Percentiles rank a stretch among this genome's conserved stretches.
Evolutionary conservation across 148 eudicot species (phyloP).

Genomic region (Amaranthus hypochondriacus): DNA sequence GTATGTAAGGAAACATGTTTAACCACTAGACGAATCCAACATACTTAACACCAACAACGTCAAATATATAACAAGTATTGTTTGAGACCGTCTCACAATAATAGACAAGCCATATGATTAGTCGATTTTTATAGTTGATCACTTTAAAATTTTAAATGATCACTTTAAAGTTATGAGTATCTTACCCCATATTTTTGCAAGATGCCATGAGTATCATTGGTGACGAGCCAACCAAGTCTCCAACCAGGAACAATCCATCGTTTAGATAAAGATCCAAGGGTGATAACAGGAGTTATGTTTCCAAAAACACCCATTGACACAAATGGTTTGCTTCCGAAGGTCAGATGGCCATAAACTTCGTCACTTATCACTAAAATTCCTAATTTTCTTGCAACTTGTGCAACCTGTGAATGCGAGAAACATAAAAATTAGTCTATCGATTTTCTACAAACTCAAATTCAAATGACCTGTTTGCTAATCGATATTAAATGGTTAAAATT

Average conservation of each 20-base stretch:
- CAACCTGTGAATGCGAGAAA: constrained; percentile 32
- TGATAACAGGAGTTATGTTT: constrained; percentile 52
- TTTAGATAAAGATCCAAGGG: constrained; percentile 72
- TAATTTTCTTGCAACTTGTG: constrained; percentile 66
- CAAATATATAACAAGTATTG: too few relatives aligned
- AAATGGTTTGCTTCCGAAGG: constrained; percentile 67
- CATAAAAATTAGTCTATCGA: background rate
- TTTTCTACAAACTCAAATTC: too few relatives aligned
- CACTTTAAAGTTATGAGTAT: too few relatives aligned
- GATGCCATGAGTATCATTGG: constrained; percentile 46
- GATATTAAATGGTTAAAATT: too few relatives aligned
- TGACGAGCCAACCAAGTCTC: constrained; percentile 76
- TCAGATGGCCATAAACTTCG: constrained; percentile 66
- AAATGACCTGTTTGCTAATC: too few relatives aligned
- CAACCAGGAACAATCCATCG: constrained; percentile 91
- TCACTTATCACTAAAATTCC: constrained; percentile 67
- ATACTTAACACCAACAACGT: too few relatives aligned
- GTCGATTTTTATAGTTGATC: too few relatives aligned
- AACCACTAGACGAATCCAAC: too few relatives aligned
- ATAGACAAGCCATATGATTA: too few relatives aligned
- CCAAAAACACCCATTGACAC: constrained; percentile 78
- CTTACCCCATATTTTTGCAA: constrained; percentile 43
- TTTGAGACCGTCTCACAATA: too few relatives aligned
- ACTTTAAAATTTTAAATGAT: too few relatives aligned
- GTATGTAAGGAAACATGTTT: too few relatives aligned